A percentile compares a stretch with the other conserved stretches of the same genome.
These are phyloP conservation scores for Daldinia loculata DNA, from an alignment of 495 filamentous ascomycete genomes.

Conservation along the genomic window DNA sequence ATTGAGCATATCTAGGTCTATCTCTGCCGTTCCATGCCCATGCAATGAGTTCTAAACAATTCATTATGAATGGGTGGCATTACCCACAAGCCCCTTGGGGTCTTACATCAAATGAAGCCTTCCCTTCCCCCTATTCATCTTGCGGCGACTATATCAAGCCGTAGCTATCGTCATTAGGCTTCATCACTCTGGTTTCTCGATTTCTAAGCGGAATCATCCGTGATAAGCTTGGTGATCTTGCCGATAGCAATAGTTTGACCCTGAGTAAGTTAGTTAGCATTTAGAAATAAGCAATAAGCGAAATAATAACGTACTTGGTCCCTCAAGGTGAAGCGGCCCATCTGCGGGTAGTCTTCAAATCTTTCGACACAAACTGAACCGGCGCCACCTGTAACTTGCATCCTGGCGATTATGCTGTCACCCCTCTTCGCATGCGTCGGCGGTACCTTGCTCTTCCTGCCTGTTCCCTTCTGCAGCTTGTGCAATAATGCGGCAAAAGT, in stretches of 20 bases:
- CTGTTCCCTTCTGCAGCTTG: constrained; percentile 96
- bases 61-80: neutral
- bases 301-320: constrained; percentile 72
- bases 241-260: constrained; percentile 97
- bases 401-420: constrained; percentile 88
- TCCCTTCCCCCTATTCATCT: neutral
- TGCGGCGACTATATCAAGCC: neutral
- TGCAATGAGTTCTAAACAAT: constrained; percentile 17
- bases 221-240: constrained; percentile 87
- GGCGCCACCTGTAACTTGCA: constrained; percentile 85
- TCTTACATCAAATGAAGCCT: constrained; percentile 4
- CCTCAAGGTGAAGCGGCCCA: constrained; percentile 93
- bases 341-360: constrained; percentile 92
- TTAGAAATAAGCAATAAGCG: constrained; percentile 33
- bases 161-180: neutral
- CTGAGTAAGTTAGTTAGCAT: constrained; percentile 45
- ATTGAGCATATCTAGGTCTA: constrained; percentile 27
- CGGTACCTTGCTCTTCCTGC: constrained; percentile 87
- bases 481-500: constrained; percentile 87
- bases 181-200: constrained; percentile 1
- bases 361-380: constrained; percentile 89
- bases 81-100: neutral
- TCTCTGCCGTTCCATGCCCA: constrained; percentile 10
- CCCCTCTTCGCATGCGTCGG: constrained; percentile 93
- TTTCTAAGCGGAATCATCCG: constrained; percentile 45